Evolutionary conservation across 257 asterid species (phyloP), one percentile per base, ranked within the genome.

Genomic region (Fraxinus quadrangulata): DNA sequence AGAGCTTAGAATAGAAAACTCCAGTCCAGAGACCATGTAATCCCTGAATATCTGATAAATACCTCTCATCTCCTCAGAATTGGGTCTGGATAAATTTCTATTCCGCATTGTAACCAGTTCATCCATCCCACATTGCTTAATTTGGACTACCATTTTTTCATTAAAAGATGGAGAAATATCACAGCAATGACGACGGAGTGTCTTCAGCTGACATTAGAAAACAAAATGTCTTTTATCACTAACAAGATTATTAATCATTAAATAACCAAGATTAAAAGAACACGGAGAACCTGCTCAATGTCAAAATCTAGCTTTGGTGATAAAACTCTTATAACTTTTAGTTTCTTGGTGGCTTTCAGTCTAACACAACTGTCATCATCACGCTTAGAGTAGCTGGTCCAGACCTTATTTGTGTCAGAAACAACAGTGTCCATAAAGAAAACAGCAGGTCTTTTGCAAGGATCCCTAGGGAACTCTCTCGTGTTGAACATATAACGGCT

Each of bases 151-250:
- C 93, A 89, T 87, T 30, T 71, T 85, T 65, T 80, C 86, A 71
- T 63, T 84, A 61, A 82, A 74, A 54, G 87, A 79, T 8, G 85
- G 82, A 12, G 77, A 81, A 79, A 90, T 86, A 85, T 92, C 93
- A 77, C 96, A 92, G 83, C 97, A 92, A 42, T 87, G 84, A 40
- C 96, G 94, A 28, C 94, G 94, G 24, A 85, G 94, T 45, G 88
- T 78, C 81, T 87, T 86, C 76, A 85, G 70, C 93, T 89, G 84
- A 78, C 73, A 84, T 56, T 42, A 30, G 12, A 81, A 77, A 63
- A 72, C 47, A 78, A 77, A 73, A 85, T 11, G 67, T 0, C 47
- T 28, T 39, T n/a, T 11, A 67, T 72, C 76, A 73, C 37, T 34
- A 71, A 49, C 74, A 54, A 67, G 47, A 68, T 79, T 45, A 78